These are phyloP conservation scores for Coccomyxa subellipsoidea DNA, from an alignment of 163 green algal species.

Conservation along the genomic window DNA sequence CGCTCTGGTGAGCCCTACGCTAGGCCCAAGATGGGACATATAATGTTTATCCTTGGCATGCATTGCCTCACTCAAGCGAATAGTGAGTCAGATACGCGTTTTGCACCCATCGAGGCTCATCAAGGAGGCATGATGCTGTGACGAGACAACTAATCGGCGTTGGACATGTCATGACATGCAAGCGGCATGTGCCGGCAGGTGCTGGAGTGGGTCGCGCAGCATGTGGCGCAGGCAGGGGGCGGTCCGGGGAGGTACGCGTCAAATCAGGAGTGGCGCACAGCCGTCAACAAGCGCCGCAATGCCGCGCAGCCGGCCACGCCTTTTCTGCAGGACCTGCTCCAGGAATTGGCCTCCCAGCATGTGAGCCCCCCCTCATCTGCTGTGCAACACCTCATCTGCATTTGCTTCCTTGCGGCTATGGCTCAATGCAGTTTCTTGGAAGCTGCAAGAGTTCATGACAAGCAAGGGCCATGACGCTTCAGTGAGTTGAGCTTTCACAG, in stretches of 20 bases:
- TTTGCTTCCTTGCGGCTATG: neutral
- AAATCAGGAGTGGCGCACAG: neutral
- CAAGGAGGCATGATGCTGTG: neutral
- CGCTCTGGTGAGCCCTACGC: neutral
- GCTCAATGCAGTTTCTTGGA: neutral
- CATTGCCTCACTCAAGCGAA: too few relatives aligned
- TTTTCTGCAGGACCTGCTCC: conserved; percentile 5
- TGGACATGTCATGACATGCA: neutral
- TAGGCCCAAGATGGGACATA: too few relatives aligned
- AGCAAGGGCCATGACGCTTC: too few relatives aligned
- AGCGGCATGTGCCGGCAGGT: neutral
- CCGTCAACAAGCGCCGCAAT: neutral
- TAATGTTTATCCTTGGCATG: too few relatives aligned
- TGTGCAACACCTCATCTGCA: neutral
- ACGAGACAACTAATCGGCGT: neutral
- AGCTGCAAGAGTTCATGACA: too few relatives aligned
- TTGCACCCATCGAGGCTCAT: too few relatives aligned
- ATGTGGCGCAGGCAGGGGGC: neutral
- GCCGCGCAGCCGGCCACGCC: neutral
- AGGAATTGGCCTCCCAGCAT: neutral
- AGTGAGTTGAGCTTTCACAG: too few relatives aligned
- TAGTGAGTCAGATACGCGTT: too few relatives aligned
- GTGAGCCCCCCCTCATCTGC: neutral
- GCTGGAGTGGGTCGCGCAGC: neutral
- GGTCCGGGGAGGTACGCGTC: neutral